Conservation (phyloP, 192 early-diverging fungal genomes). For the Allomyces macrogynus region DNA sequence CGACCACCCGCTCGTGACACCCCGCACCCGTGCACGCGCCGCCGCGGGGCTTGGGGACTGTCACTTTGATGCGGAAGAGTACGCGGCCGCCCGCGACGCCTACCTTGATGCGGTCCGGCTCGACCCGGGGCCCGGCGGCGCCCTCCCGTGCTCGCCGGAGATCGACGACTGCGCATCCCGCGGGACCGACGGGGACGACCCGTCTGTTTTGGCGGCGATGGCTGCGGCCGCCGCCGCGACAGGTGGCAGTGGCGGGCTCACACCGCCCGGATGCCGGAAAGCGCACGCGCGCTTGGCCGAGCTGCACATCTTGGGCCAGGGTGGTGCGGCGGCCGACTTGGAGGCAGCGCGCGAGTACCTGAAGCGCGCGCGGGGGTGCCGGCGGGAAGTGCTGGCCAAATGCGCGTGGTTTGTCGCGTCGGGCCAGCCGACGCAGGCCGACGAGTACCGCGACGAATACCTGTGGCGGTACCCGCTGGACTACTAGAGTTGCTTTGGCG, state of each 20-base stretch:
- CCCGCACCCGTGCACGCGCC: not conserved
- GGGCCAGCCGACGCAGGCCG: slow-evolving; percentile 6
- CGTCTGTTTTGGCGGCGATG: not conserved
- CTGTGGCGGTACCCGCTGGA: slow-evolving; percentile 20
- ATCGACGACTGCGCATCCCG: not conserved
- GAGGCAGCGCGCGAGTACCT: slow-evolving; percentile 13
- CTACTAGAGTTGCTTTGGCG: not conserved
- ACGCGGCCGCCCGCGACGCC: not conserved
- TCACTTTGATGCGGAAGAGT: not conserved
- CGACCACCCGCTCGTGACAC: not conserved
- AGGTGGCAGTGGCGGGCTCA: not conserved
- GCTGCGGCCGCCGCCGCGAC: slow-evolving; percentile 1
- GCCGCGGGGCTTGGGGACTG: not conserved
- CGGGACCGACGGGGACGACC: too few species aligned
- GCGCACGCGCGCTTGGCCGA: slow-evolving; percentile 16
- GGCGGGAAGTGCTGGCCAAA: not conserved
- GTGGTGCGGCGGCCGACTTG: slow-evolving; percentile 14
- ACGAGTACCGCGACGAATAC: slow-evolving; percentile 20
- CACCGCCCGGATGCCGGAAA: slow-evolving; percentile 12
- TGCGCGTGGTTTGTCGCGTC: not conserved
- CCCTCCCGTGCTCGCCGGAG: too few species aligned
- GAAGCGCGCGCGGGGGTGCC: slow-evolving; percentile 5
- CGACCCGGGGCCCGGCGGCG: not conserved
- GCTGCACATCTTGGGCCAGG: slow-evolving; percentile 13
- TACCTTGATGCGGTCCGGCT: not conserved